These are phyloP conservation scores for Penicillium canescens DNA, from an alignment of 495 filamentous ascomycete species.

Conservation along the genomic window DNA sequence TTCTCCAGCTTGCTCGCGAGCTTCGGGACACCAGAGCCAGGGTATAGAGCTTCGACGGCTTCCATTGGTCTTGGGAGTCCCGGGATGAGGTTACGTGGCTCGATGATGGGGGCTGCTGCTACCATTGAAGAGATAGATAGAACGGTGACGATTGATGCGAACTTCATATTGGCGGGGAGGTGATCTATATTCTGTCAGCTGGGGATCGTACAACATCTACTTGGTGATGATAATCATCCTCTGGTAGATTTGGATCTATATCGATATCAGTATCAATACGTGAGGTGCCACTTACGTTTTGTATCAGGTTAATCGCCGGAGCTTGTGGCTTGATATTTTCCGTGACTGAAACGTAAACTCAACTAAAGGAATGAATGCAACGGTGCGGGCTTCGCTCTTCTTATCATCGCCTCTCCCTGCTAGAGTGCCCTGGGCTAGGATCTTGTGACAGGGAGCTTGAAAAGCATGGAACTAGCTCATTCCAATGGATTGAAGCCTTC, in stretches of 20 bases:
- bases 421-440: not conserved
- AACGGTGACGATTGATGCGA: slow-evolving; percentile 15
- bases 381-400: not conserved
- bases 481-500: not conserved
- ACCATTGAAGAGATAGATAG: slow-evolving; percentile 12
- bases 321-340: not conserved
- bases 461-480: not conserved
- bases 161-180: slow-evolving; percentile 9
- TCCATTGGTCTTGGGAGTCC: slow-evolving; percentile 16
- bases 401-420: not conserved
- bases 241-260: not conserved
- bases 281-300: not conserved
- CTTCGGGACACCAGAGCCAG: slow-evolving; percentile 15
- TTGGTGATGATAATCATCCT: not conserved
- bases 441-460: not conserved
- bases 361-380: not conserved
- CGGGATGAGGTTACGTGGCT: slow-evolving; percentile 13
- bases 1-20: slow-evolving; percentile 14
- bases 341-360: too few species aligned
- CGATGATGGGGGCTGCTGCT: slow-evolving; percentile 10
- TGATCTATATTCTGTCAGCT: not conserved
- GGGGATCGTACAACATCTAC: not conserved
- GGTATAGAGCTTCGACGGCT: slow-evolving; percentile 16
- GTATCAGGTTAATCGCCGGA: too few species aligned
- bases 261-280: not conserved